Evolutionary conservation across 495 filamentous ascomycete genomes (phyloP), one percentile per base, ranked within the genome.

Genomic region (Articulospora tetracladia): DNA sequence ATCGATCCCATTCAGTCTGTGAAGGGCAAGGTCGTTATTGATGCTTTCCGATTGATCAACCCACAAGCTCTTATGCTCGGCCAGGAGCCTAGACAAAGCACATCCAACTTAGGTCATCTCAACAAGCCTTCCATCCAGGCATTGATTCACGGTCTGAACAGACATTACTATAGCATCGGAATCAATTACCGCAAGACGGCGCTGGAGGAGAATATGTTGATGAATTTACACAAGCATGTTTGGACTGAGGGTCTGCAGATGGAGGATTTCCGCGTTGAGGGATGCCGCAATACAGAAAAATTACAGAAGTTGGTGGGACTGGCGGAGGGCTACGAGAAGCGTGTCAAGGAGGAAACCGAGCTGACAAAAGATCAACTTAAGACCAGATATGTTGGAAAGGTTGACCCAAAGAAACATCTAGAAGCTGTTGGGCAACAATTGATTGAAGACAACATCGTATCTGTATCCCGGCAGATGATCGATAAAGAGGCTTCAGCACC

Each of bases 91-190:
- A 86, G 94, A 28, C 94, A 98, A 74, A 98, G 91, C 59, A 98
- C 94, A 46, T 96, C 91, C 58, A 98, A 98, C 77, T 77, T 98
- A 69, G 94, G 94, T 44, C 94, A 98, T 73, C 83, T 98, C 59
- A 97, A 98, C 80, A 98, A 98, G 75, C 95, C 94, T 22, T 96
- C 91, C 6, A 98, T 98, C 64, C 94, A 98, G 74, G 95, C 94
- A n/a, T 86, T 98, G 55, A 98, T 98, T 60, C 94, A 98, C 73
- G 94, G 94, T 54, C 82, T 98, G 20, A 98, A 98, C 77, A 80
- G 94, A 59, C 95, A 98, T 77, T 98, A 98, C 79, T 98, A 98
- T 79, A 96, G 91, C 68, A 98, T 98, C 67, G 93, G 83, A 44
- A 98, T 98, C 77, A 92, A 94, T 74, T 98, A 98, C 76, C 83